These are phyloP conservation scores for Lactarius psammicola DNA, from an alignment of 768 basidiomycete species.

Conservation along the genomic window DNA sequence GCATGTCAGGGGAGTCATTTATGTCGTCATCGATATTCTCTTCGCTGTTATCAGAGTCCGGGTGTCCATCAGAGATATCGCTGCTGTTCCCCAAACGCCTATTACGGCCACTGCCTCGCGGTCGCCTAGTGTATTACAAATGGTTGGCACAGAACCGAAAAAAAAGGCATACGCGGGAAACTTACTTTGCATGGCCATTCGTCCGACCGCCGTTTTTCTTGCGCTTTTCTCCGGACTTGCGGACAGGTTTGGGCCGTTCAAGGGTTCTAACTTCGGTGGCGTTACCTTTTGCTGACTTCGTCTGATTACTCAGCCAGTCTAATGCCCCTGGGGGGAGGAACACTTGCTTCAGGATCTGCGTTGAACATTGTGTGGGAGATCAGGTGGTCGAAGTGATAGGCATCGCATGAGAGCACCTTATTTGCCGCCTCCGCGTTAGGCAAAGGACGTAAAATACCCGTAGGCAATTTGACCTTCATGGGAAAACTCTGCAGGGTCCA, in stretches of 20 bases:
- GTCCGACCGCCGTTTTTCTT: slow-evolving; percentile 48
- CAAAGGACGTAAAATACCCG: slow-evolving; percentile 76
- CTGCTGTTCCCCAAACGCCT: slow-evolving; percentile 34
- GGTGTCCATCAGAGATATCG: slow-evolving; percentile 34
- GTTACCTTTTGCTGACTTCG: slow-evolving; percentile 36
- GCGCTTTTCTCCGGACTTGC: slow-evolving; percentile 56
- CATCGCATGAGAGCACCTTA: slow-evolving; percentile 43
- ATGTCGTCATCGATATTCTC: slow-evolving; percentile 27
- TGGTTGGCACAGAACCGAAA: slow-evolving; percentile 14
- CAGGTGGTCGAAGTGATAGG: not conserved
- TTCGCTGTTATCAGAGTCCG: slow-evolving; percentile 27
- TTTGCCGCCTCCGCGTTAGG: slow-evolving; percentile 63
- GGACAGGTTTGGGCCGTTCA: slow-evolving; percentile 42
- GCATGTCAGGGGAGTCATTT: slow-evolving; percentile 14
- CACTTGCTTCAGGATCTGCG: slow-evolving; percentile 65
- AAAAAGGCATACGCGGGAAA: not conserved
- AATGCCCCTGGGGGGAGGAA: slow-evolving; percentile 65
- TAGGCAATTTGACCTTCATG: slow-evolving; percentile 73
- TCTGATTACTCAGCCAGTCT: slow-evolving; percentile 54
- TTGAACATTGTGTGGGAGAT: not conserved
- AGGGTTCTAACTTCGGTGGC: slow-evolving; percentile 33
- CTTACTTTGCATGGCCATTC: slow-evolving; percentile 53
- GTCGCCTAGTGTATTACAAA: slow-evolving; percentile 17
- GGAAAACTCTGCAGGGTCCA: slow-evolving; percentile 83
- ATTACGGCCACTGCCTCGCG: slow-evolving; percentile 31